Conservation (phyloP, 2,329 filamentous ascomycete species). For the Trichophyton benhamiae region DNA sequence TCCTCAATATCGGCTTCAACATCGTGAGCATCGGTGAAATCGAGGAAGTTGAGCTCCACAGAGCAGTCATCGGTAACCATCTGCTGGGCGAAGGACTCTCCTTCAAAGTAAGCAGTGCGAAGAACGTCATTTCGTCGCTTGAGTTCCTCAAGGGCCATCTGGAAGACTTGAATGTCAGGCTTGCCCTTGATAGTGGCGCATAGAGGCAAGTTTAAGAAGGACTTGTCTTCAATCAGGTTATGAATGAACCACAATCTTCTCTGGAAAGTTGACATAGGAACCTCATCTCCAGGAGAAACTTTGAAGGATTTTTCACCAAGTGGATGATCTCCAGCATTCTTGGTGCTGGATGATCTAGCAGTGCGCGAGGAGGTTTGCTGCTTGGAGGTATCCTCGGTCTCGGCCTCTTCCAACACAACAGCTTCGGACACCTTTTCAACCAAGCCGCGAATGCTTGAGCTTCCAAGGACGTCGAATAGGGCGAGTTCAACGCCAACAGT, state of each 20-base stretch:
- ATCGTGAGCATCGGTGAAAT: slow-evolving; percentile 13
- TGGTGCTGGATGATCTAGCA: background rate
- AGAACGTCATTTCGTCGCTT: slow-evolving; percentile 15
- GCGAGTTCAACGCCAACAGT: slow-evolving; percentile 17
- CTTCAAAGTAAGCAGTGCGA: slow-evolving; percentile 16
- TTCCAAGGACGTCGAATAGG: slow-evolving; percentile 18
- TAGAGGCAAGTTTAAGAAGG: slow-evolving; percentile 16
- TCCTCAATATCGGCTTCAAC: slow-evolving; percentile 11
- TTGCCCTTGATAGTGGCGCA: slow-evolving; percentile 13
- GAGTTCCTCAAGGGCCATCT: slow-evolving; percentile 12
- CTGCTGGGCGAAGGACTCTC: slow-evolving; percentile 18
- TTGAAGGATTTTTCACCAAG: slow-evolving; percentile 12
- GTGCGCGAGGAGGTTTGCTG: background rate
- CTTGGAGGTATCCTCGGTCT: background rate
- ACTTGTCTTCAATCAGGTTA: slow-evolving; percentile 16
- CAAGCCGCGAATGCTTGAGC: slow-evolving; percentile 16
- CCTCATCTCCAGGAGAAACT: slow-evolving; percentile 4
- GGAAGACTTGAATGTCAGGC: slow-evolving; percentile 10
- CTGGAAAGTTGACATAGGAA: slow-evolving; percentile 20
- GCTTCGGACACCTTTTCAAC: slow-evolving; percentile 13
- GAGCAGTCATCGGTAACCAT: slow-evolving; percentile 12
- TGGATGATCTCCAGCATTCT: background rate
- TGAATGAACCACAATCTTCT: slow-evolving; percentile 18
- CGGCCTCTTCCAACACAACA: slow-evolving; percentile 3
- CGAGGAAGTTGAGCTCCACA: slow-evolving; percentile 13